A percentile compares a stretch with the other conserved stretches of the same genome.
Conservation (phyloP, 2,329 filamentous ascomycete genomes). For the Alternaria longipes region DNA sequence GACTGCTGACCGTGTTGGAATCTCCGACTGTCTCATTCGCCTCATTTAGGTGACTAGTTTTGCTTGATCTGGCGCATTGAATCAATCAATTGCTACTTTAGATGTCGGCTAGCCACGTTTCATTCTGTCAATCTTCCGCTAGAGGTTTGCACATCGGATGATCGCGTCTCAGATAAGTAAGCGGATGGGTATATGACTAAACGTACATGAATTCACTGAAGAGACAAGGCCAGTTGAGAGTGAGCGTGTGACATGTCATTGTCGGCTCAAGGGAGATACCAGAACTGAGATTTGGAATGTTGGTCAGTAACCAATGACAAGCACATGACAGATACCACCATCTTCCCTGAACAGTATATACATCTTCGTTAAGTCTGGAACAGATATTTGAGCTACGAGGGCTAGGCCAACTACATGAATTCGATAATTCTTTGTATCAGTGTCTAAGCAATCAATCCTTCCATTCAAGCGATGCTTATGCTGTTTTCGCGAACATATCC, state of each 20-base stretch:
- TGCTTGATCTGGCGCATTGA: constrained; percentile 1
- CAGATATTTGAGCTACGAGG: background rate
- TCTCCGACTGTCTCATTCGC: constrained; percentile 16
- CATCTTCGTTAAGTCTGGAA: background rate
- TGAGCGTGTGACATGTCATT: background rate
- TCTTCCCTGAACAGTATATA: background rate
- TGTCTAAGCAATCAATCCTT: background rate
- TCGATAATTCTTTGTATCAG: background rate
- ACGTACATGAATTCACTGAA: background rate
- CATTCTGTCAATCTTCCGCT: constrained; percentile 6
- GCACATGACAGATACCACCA: background rate
- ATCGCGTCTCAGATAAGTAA: background rate
- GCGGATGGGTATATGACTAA: background rate
- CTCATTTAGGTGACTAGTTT: constrained; percentile 3
- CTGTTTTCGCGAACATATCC: constrained; percentile 30
- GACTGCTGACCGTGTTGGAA: constrained; percentile 17
- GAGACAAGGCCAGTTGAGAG: background rate
- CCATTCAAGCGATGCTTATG: constrained; percentile 8
- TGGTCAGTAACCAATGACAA: background rate
- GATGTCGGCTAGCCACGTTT: constrained; percentile 3
- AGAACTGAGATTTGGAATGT: background rate
- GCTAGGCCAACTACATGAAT: background rate
- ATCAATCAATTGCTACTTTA: constrained; percentile 21
- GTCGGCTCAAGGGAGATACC: background rate
- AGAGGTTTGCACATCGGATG: constrained; percentile 1